A percentile compares a stretch with the other conserved stretches of the same genome.
These are phyloP conservation scores for Zangia roseola DNA, from an alignment of 768 basidiomycete species.

Conservation along the genomic window DNA sequence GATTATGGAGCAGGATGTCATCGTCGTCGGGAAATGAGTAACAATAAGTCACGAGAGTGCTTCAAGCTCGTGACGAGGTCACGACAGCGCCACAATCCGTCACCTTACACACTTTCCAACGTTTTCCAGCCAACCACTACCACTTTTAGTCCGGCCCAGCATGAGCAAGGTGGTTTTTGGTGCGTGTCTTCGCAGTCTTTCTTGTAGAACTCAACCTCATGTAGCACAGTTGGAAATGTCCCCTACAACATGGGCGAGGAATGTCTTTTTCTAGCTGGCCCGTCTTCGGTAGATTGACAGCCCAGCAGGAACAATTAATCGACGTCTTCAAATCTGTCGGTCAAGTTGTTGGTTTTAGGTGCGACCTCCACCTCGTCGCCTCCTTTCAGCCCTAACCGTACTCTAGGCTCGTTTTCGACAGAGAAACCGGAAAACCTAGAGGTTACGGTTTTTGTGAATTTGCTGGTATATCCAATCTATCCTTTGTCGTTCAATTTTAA, in stretches of 20 bases:
- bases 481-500: slow-evolving; percentile 22
- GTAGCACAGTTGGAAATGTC: slow-evolving; percentile 72
- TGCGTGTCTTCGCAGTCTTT: slow-evolving; percentile 31
- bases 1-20: too few relatives aligned
- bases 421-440: slow-evolving; percentile 92
- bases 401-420: slow-evolving; percentile 78
- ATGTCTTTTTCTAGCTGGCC: slow-evolving; percentile 12
- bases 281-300: slow-evolving; percentile 5
- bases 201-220: slow-evolving; percentile 1
- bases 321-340: slow-evolving; percentile 88
- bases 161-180: slow-evolving; percentile 79
- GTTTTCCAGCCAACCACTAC: background rate
- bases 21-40: background rate
- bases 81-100: slow-evolving; percentile 10
- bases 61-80: slow-evolving; percentile 12
- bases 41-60: background rate
- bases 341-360: slow-evolving; percentile 89
- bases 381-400: slow-evolving; percentile 1
- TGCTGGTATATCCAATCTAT: slow-evolving; percentile 62
- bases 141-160: background rate
- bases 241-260: slow-evolving; percentile 87
- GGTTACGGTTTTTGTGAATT: slow-evolving; percentile 96
- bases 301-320: slow-evolving; percentile 69
- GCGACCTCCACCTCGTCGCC: background rate
- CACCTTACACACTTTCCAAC: background rate